Evolutionary conservation across 495 filamentous ascomycete genomes (phyloP).

Genomic region (Aspergillus cavernicola): DNA sequence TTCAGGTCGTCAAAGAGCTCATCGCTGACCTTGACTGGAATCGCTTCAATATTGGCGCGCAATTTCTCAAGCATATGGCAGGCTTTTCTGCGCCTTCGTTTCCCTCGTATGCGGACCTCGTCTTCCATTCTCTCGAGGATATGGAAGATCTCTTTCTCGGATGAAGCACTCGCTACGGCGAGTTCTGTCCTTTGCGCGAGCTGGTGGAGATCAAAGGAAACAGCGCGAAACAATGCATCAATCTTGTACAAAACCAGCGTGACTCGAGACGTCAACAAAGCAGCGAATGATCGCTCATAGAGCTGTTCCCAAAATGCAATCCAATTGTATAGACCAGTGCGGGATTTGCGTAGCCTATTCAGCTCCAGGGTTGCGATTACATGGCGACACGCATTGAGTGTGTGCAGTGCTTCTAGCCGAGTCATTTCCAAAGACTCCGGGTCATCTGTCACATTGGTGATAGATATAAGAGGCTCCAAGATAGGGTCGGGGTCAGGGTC

Average conservation of each 20-base stretch:
- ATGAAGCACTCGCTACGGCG: conserved; percentile 10
- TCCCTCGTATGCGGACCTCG: conserved; percentile 18
- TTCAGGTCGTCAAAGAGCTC: conserved; percentile 25
- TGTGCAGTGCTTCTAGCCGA: conserved; percentile 17
- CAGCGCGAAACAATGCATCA: conserved; percentile 20
- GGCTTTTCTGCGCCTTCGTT: conserved; percentile 19
- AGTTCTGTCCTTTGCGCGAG: conserved; percentile 16
- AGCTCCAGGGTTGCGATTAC: conserved; percentile 23
- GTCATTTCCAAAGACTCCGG: conserved; percentile 12
- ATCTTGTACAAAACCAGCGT: conserved; percentile 11
- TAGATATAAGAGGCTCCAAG: neutral
- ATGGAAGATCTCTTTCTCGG: conserved; percentile 17
- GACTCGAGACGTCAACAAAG: conserved; percentile 11
- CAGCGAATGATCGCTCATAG: conserved; percentile 17
- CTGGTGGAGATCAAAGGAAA: conserved; percentile 20
- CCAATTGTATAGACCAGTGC: conserved; percentile 22
- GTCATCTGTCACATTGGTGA: neutral
- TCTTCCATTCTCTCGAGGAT: conserved; percentile 24
- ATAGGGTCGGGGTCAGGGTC: neutral
- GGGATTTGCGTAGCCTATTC: conserved; percentile 24
- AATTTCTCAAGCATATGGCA: conserved; percentile 17
- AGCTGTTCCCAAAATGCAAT: conserved; percentile 22
- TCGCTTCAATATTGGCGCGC: conserved; percentile 18
- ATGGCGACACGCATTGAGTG: conserved; percentile 20
- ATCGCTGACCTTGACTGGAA: conserved; percentile 22